Conservation (phyloP, 2,329 filamentous ascomycete species). For the Hypocrella siamensis region DNA sequence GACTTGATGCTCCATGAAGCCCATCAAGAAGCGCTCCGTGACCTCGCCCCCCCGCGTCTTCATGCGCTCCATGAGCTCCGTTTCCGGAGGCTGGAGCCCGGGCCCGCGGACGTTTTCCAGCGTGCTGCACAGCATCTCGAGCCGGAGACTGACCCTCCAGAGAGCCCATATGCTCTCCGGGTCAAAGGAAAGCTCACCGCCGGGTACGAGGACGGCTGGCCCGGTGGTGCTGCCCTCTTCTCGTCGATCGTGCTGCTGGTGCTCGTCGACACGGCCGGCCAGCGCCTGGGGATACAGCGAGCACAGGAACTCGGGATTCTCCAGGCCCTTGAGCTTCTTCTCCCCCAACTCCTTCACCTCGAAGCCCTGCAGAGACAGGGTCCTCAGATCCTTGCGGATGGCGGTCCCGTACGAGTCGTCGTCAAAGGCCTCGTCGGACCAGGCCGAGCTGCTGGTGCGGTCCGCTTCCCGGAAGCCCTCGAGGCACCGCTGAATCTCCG, state of each 20-base stretch:
- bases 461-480: slow-evolving; percentile 83
- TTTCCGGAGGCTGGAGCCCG: slow-evolving; percentile 63
- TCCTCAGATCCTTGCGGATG: slow-evolving; percentile 76
- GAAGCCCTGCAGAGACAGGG: slow-evolving; percentile 81
- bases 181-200: slow-evolving; percentile 58
- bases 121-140: slow-evolving; percentile 85
- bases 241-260: slow-evolving; percentile 33
- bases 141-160: slow-evolving; percentile 73
- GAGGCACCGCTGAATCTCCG: slow-evolving; percentile 80
- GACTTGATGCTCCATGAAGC: slow-evolving; percentile 89
- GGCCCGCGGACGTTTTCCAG: slow-evolving; percentile 55
- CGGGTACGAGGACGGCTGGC: slow-evolving; percentile 45
- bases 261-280: slow-evolving; percentile 61
- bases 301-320: slow-evolving; percentile 93
- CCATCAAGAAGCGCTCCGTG: slow-evolving; percentile 73
- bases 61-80: slow-evolving; percentile 59
- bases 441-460: slow-evolving; percentile 47
- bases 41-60: slow-evolving; percentile 61
- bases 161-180: slow-evolving; percentile 76
- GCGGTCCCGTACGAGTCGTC: slow-evolving; percentile 60
- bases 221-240: slow-evolving; percentile 31
- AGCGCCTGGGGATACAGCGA: slow-evolving; percentile 87
- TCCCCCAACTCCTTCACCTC: slow-evolving; percentile 95
- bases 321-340: slow-evolving; percentile 86
- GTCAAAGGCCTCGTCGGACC: slow-evolving; percentile 51